A percentile compares a stretch with the other conserved stretches of the same genome.
These are phyloP conservation scores for Gossypium anomalum DNA, from an alignment of 345 rosid species.

Conservation along the genomic window DNA sequence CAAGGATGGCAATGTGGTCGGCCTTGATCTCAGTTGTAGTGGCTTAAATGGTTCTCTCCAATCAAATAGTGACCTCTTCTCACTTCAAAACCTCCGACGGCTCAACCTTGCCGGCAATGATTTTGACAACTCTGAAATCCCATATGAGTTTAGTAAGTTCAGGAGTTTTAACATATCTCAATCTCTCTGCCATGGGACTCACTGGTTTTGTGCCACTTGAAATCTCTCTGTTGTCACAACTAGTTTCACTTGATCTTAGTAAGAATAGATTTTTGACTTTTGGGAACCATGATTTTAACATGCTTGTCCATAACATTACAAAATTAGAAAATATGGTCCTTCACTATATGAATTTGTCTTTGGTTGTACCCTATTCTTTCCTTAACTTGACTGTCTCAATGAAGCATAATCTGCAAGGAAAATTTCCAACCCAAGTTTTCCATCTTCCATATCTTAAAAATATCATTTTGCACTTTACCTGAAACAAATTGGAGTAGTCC, in stretches of 20 bases:
- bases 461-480: no score
- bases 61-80: constrained; percentile 24
- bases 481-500: no score
- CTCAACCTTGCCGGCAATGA: constrained; percentile 13
- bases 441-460: no score
- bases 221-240: constrained; percentile 7
- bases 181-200: constrained; percentile 12
- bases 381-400: constrained; percentile 7
- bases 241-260: neutral
- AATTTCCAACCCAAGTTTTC: neutral
- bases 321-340: no score
- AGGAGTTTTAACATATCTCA: constrained; percentile 11
- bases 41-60: constrained; percentile 2
- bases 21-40: constrained; percentile 9
- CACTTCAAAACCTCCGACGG: constrained; percentile 14
- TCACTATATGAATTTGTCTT: neutral
- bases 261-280: neutral
- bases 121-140: neutral
- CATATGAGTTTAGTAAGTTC: neutral
- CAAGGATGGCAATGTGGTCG: neutral
- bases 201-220: constrained; percentile 16
- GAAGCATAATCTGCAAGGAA: neutral
- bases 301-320: no score
- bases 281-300: no score
- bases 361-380: neutral